A percentile compares a stretch with the other conserved stretches of the same genome.
phyloP scores from a whole-genome alignment of 345 rosid species.

The Citrus maxima region DNA sequence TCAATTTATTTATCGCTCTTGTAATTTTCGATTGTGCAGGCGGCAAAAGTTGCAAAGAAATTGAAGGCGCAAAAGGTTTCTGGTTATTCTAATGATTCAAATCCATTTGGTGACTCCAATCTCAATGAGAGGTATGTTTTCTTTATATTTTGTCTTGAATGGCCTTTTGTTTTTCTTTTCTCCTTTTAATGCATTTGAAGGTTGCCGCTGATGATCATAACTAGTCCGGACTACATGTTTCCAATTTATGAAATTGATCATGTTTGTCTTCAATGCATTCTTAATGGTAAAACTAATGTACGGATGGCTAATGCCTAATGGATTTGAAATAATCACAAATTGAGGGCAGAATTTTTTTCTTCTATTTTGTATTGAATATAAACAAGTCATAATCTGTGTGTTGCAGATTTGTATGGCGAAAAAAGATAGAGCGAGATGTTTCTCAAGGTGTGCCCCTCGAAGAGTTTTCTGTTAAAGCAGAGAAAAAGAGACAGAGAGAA shows the following conservation, averaged over 20 bases:
- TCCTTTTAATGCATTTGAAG: neutral
- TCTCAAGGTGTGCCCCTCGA: constrained; percentile 62
- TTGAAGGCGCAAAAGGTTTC: constrained; percentile 68
- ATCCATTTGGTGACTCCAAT: constrained; percentile 95
- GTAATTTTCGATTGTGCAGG: constrained; percentile 37
- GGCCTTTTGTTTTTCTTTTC: neutral
- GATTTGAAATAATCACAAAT: neutral
- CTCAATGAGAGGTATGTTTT: constrained; percentile 73
- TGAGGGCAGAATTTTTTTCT: neutral
- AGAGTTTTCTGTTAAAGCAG: constrained; percentile 69
- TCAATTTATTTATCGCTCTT: constrained; percentile 6
- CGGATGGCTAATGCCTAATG: neutral
- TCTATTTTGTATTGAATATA: neutral
- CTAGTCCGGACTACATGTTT: neutral
- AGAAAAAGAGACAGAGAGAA: constrained; percentile 75
- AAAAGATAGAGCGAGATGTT: constrained; percentile 91
- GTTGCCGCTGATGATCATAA: neutral
- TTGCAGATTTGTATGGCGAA: constrained; percentile 89
- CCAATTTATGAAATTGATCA: neutral
- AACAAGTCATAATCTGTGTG: neutral
- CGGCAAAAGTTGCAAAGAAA: constrained; percentile 71
- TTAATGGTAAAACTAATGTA: neutral
- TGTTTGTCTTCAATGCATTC: neutral
- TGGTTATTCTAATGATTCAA: constrained; percentile 91
- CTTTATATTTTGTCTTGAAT: neutral